Evolutionary conservation across 202 grass and related monocot species (phyloP).

Genomic region (Schoenoplectus tabernaemontani): DNA sequence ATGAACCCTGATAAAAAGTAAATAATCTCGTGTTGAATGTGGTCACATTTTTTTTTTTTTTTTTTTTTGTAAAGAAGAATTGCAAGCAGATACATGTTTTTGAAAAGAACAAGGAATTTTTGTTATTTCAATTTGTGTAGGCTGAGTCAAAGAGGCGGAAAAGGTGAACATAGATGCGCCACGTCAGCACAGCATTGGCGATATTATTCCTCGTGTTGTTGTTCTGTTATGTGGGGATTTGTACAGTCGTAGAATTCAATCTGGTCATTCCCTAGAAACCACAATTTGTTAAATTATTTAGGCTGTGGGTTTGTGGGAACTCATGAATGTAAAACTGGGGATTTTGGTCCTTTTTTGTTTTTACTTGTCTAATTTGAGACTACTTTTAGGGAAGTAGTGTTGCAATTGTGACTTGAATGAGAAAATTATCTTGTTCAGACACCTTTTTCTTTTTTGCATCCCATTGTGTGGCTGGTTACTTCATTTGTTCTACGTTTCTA

Average conservation of each 20-base stretch:
- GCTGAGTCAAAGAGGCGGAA: constrained; percentile 14
- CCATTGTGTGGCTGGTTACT: not conserved
- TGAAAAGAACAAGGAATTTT: not conserved
- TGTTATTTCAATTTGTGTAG: not conserved
- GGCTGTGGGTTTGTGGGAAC: constrained; percentile 5
- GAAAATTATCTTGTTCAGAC: constrained; percentile 10
- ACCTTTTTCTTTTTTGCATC: not conserved
- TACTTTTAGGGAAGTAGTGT: constrained; percentile 12
- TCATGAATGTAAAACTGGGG: constrained; percentile 17
- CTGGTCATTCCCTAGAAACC: constrained; percentile 15
- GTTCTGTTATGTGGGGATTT: not conserved
- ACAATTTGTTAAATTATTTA: constrained; percentile 14
- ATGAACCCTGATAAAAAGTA: not conserved
- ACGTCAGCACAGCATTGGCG: not conserved
- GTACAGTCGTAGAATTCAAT: constrained; percentile 19
- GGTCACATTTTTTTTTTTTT: not conserved
- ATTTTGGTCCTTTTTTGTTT: constrained; percentile 2
- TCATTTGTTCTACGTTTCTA: not conserved
- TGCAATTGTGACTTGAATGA: constrained; percentile 24
- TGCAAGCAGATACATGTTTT: not conserved
- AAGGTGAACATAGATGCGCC: constrained; percentile 3
- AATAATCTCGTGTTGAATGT: not conserved
- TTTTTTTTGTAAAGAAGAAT: not conserved
- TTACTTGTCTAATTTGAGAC: constrained; percentile 8
- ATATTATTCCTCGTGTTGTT: constrained; percentile 4